phyloP scores from a whole-genome alignment of 257 asterid genomes.

The Lycium ferocissimum region DNA sequence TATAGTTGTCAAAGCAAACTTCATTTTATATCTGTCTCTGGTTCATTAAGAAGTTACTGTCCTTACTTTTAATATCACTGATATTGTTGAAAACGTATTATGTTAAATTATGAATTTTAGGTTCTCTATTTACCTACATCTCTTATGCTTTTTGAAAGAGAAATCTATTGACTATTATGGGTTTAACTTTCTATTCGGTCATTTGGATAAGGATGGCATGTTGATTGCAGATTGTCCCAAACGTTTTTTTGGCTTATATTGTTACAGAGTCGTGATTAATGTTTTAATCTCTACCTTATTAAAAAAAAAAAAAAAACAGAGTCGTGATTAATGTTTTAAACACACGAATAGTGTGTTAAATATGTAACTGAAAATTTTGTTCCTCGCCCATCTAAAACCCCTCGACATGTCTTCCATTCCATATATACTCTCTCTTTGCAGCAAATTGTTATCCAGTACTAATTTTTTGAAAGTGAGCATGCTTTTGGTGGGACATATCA shows the following conservation, averaged over 20 bases:
- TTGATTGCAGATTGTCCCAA: not conserved
- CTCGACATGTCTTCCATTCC: not conserved
- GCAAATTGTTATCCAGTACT: not conserved
- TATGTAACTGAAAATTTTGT: not conserved
- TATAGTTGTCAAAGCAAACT: constrained; percentile 18
- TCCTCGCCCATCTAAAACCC: not conserved
- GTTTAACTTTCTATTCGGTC: not conserved
- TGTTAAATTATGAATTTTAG: not conserved
- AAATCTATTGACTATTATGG: not conserved
- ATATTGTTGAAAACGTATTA: not conserved
- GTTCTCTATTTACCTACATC: not conserved
- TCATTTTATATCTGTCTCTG: not conserved
- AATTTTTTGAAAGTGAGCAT: constrained; percentile 13
- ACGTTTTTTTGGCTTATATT: not conserved
- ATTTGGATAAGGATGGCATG: not conserved
- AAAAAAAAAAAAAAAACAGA: not conserved
- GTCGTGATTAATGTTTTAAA: not conserved
- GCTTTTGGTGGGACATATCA: not conserved
- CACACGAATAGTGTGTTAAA: not conserved
- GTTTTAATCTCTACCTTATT: too few species aligned
- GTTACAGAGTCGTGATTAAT: not conserved
- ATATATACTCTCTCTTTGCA: not conserved
- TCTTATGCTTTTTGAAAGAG: not conserved
- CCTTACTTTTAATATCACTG: not conserved
- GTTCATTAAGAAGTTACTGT: not conserved